Conservation (phyloP, 768 basidiomycete species). For the Naematelia aurantialba region DNA sequence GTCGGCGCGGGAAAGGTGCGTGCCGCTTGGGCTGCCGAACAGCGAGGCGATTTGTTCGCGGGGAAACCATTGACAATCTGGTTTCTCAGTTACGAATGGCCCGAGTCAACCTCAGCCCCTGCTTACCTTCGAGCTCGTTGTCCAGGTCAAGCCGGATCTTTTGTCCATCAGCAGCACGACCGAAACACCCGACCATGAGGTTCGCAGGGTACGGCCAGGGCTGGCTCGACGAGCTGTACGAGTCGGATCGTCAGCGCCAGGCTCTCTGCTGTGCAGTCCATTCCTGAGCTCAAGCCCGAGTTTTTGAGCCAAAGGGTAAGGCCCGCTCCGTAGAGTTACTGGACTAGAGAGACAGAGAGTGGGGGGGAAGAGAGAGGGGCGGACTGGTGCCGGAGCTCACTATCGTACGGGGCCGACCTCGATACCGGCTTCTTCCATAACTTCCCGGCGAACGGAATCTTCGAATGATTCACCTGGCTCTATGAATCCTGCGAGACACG, state of each 20-base stretch:
- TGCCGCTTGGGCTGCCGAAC: slow-evolving; percentile 60
- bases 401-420: slow-evolving; percentile 76
- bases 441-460: slow-evolving; percentile 84
- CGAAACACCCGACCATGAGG: slow-evolving; percentile 87
- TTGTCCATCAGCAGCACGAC: slow-evolving; percentile 60
- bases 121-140: slow-evolving; percentile 84
- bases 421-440: slow-evolving; percentile 96
- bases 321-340: too few relatives aligned
- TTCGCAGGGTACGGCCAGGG: slow-evolving; percentile 82
- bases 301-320: too few relatives aligned
- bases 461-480: slow-evolving; percentile 94
- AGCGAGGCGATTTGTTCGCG: slow-evolving; percentile 67
- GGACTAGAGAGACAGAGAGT: too few relatives aligned
- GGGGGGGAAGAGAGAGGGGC: background rate
- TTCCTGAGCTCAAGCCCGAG: too few relatives aligned
- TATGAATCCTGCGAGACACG: slow-evolving; percentile 86
- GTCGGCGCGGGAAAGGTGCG: slow-evolving; percentile 56
- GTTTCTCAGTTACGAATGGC: background rate
- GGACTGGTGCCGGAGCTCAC: slow-evolving; percentile 24
- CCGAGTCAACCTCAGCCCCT: too few relatives aligned
- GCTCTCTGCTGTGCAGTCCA: too few relatives aligned
- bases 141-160: slow-evolving; percentile 81
- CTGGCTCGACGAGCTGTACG: slow-evolving; percentile 47
- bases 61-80: slow-evolving; percentile 64
- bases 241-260: background rate